Percentiles rank a stretch among this genome's conserved stretches.
Conservation (phyloP, 1,284 basidiomycete species). For the Austroboletus olivaceoglutinosus region DNA sequence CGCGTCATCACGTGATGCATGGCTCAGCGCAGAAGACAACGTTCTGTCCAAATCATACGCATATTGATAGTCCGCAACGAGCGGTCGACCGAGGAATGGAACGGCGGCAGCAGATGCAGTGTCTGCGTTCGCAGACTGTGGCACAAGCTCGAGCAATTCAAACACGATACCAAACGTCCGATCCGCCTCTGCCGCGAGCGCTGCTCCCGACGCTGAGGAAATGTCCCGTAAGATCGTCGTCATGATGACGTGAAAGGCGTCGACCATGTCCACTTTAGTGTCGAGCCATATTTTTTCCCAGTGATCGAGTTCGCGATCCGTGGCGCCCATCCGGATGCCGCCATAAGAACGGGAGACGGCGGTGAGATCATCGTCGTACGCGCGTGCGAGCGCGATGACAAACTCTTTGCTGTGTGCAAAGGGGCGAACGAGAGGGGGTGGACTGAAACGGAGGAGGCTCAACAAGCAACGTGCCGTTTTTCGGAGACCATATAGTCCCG, state of each 20-base stretch:
- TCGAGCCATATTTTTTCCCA: constrained; percentile 69
- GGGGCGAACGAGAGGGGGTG: constrained; percentile 44
- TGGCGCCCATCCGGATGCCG: constrained; percentile 38
- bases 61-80: constrained; percentile 69
- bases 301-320: constrained; percentile 46
- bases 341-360: constrained; percentile 60
- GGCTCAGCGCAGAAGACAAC: constrained; percentile 45
- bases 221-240: constrained; percentile 50
- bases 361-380: constrained; percentile 57
- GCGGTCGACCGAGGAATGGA: constrained; percentile 63
- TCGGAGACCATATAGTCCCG: constrained; percentile 61
- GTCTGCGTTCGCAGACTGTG: constrained; percentile 12
- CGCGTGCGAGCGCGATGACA: constrained; percentile 52
- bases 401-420: constrained; percentile 55
- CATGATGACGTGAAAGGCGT: constrained; percentile 61
- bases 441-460: constrained; percentile 53
- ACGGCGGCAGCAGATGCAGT: constrained; percentile 29
- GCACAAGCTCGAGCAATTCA: constrained; percentile 48
- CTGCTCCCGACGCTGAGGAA: constrained; percentile 38
- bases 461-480: constrained; percentile 59
- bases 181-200: constrained; percentile 49
- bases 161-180: constrained; percentile 56
- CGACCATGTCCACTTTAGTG: constrained; percentile 68
- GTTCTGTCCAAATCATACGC: constrained; percentile 55
- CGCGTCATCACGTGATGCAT: constrained; percentile 51